Percentiles rank a stretch among this genome's conserved stretches.
phyloP scores from a whole-genome alignment of 192 early-diverging fungal species.

The Neocallimastix lanati region DNA sequence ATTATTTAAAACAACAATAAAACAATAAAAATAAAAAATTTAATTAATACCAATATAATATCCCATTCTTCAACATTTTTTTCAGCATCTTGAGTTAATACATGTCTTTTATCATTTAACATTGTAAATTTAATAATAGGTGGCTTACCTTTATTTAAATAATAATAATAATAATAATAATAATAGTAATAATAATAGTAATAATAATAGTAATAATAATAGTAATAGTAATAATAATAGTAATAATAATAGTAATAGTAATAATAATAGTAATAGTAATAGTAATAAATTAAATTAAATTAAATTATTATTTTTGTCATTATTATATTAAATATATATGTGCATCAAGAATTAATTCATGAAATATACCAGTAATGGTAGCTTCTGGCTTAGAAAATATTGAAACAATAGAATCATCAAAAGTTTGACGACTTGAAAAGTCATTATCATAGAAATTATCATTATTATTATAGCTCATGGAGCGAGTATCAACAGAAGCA shows the following conservation, averaged over 20 bases:
- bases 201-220: no score
- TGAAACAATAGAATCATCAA: neutral
- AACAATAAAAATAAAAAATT: no score
- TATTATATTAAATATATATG: no score
- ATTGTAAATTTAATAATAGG: constrained; percentile 46
- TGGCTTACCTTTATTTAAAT: constrained; percentile 43
- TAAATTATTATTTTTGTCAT: no score
- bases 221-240: no score
- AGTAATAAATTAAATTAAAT: no score
- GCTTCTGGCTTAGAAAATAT: neutral
- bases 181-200: no score
- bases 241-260: no score
- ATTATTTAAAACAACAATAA: no score
- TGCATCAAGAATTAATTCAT: no score
- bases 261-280: no score
- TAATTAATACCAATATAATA: constrained; percentile 38
- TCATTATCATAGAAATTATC: neutral
- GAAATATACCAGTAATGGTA: neutral
- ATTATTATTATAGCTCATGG: neutral
- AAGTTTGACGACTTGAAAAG: neutral
- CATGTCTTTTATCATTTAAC: constrained; percentile 68
- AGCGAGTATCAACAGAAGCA: neutral
- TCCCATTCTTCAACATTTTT: constrained; percentile 82
- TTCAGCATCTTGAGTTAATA: constrained; percentile 62
- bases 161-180: neutral